Conservation (phyloP, 1,139 yeast species). For the Yamadazyma friedrichii region DNA sequence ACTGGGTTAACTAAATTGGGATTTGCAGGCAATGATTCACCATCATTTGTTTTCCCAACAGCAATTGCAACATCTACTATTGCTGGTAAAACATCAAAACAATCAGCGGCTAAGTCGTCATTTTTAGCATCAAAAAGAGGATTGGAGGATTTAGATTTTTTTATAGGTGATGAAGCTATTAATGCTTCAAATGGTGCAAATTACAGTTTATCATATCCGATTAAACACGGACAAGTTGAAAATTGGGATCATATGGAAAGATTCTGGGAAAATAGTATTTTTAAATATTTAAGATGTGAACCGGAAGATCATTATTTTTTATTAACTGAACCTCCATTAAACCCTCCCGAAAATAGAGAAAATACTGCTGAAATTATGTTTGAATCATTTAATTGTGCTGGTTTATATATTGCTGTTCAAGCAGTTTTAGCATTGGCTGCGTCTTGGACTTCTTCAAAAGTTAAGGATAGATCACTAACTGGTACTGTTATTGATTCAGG, state of each 20-base stretch:
- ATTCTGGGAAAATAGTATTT: slow-evolving; percentile 96
- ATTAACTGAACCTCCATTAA: slow-evolving; percentile 95
- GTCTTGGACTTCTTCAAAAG: slow-evolving; percentile 97
- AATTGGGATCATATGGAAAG: slow-evolving; percentile 99
- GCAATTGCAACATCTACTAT: slow-evolving; percentile 83
- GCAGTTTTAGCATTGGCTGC: slow-evolving; percentile 98
- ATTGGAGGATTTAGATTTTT: slow-evolving; percentile 92
- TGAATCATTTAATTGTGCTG: slow-evolving; percentile 98
- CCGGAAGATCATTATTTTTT: slow-evolving; percentile 98
- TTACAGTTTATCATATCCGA: slow-evolving; percentile 87
- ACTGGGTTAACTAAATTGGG: slow-evolving; percentile 97
- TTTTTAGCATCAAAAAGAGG: slow-evolving; percentile 74
- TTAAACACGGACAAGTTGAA: slow-evolving; percentile 96
- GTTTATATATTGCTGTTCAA: slow-evolving; percentile 96
- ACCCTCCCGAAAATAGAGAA: slow-evolving; percentile 98
- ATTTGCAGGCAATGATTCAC: slow-evolving; percentile 97
- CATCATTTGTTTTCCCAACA: slow-evolving; percentile 96
- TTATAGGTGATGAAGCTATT: slow-evolving; percentile 93
- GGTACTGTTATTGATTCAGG: slow-evolving; percentile 99
- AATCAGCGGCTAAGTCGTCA: slow-evolving; percentile 40
- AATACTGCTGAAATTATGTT: slow-evolving; percentile 98
- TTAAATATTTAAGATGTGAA: slow-evolving; percentile 93
- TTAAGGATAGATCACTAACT: slow-evolving; percentile 89
- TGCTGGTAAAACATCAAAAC: slow-evolving; percentile 31
- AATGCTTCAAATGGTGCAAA: slow-evolving; percentile 87